These are phyloP conservation scores for Phytophthora megakarya DNA, from an alignment of 352 stramenopile species.

Conservation along the genomic window DNA sequence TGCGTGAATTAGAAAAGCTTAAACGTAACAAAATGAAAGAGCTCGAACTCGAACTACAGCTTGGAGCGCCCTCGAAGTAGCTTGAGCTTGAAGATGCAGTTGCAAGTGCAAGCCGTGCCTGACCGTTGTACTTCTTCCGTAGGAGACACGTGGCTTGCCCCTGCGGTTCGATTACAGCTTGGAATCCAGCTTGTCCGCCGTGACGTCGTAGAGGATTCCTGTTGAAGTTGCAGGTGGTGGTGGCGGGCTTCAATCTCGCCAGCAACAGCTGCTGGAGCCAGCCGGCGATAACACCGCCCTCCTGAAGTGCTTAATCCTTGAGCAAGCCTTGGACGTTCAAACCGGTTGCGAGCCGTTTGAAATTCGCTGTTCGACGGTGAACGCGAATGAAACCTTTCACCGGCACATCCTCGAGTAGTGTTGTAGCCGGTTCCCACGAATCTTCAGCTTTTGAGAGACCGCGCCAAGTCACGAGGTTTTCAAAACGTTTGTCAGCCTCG, in stretches of 20 bases:
- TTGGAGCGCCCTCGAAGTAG: background rate
- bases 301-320: background rate
- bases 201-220: too few species aligned
- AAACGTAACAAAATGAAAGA: background rate
- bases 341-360: background rate
- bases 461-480: background rate
- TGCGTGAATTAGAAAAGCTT: background rate
- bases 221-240: too few species aligned
- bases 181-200: too few species aligned
- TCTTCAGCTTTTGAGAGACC: background rate
- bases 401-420: background rate
- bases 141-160: too few species aligned
- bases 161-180: too few species aligned
- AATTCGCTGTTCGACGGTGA: background rate
- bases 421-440: background rate
- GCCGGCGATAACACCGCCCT: background rate
- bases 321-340: background rate
- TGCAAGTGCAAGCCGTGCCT: background rate
- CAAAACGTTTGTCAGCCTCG: background rate
- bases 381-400: constrained; percentile 2
- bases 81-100: background rate
- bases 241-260: too few species aligned
- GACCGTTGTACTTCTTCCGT: background rate
- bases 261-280: too few species aligned
- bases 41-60: background rate